Percentiles rank a stretch among this genome's conserved stretches.
Conservation (phyloP, 768 basidiomycete genomes). For the Sarcomyxa edulis region DNA sequence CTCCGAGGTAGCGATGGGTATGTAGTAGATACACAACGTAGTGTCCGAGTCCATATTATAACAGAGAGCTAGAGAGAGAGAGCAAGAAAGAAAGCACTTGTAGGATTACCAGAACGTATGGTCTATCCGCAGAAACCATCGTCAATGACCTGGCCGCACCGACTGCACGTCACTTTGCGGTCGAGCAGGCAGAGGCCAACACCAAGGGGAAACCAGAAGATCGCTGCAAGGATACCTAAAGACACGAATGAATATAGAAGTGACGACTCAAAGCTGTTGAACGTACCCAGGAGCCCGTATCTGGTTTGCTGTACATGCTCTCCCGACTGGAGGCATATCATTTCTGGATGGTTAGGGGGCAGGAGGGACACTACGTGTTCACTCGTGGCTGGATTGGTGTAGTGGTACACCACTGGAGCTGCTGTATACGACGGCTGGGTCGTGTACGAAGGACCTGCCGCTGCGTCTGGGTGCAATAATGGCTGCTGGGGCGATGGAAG, state of each 20-base stretch:
- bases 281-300: conserved; percentile 68
- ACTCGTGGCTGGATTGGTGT: conserved; percentile 56
- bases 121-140: conserved; percentile 36
- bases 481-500: too few relatives aligned
- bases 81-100: too few relatives aligned
- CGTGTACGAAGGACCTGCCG: conserved; percentile 50
- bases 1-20: too few relatives aligned
- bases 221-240: conserved; percentile 71
- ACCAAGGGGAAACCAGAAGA: conserved; percentile 85
- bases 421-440: conserved; percentile 23
- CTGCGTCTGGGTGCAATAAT: conserved; percentile 12
- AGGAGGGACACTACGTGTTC: conserved; percentile 56
- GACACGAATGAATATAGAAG: conserved; percentile 4
- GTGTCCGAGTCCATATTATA: too few relatives aligned
- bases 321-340: conserved; percentile 79
- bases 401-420: conserved; percentile 59
- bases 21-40: too few relatives aligned
- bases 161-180: conserved; percentile 56
- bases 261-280: conserved; percentile 1
- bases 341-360: conserved; percentile 77
- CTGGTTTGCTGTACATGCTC: conserved; percentile 57
- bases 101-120: too few relatives aligned
- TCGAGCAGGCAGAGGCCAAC: conserved; percentile 76
- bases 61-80: too few relatives aligned
- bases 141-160: conserved; percentile 40